These are phyloP conservation scores for Penicillium italicum DNA, from an alignment of 2,329 filamentous ascomycete species.

Conservation along the genomic window DNA sequence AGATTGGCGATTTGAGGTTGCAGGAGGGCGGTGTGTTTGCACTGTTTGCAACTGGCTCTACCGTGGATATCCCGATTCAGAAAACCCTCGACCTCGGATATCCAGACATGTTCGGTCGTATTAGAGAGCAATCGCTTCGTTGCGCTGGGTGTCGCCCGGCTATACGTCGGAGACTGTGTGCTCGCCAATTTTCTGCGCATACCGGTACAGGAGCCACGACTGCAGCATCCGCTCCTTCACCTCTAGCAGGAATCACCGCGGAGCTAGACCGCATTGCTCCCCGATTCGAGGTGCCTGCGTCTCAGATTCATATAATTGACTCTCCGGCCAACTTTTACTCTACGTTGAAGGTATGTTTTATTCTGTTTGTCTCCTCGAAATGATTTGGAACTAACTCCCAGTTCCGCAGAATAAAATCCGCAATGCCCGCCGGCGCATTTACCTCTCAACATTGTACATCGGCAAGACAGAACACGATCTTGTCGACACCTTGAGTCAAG, in stretches of 20 bases:
- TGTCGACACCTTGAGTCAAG: conserved; percentile 71
- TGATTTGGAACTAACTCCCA: background rate
- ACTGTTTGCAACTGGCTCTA: conserved; percentile 31
- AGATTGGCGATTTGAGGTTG: conserved; percentile 24
- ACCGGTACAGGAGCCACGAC: conserved; percentile 23
- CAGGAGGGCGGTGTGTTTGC: conserved; percentile 33
- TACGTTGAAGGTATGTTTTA: conserved; percentile 68
- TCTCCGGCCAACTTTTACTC: conserved; percentile 88
- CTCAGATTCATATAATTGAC: conserved; percentile 73
- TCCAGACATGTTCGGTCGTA: conserved; percentile 38
- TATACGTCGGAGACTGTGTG: conserved; percentile 29
- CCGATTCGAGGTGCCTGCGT: conserved; percentile 79
- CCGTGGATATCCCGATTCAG: conserved; percentile 21
- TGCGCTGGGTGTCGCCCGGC: conserved; percentile 32
- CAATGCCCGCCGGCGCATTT: conserved; percentile 73
- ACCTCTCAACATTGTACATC: conserved; percentile 94
- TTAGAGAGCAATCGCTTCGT: conserved; percentile 39
- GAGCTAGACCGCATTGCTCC: conserved; percentile 88
- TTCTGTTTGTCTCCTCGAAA: conserved; percentile 1
- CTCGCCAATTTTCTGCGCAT: conserved; percentile 40
- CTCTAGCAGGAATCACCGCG: conserved; percentile 58
- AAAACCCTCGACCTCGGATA: conserved; percentile 11
- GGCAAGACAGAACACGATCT: conserved; percentile 89
- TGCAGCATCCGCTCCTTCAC: conserved; percentile 37
- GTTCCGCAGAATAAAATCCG: conserved; percentile 68